Base-by-base conservation (phyloP, 2,329 filamentous ascomycete genomes). In the Dothidotthia symphoricarpi region DNA sequence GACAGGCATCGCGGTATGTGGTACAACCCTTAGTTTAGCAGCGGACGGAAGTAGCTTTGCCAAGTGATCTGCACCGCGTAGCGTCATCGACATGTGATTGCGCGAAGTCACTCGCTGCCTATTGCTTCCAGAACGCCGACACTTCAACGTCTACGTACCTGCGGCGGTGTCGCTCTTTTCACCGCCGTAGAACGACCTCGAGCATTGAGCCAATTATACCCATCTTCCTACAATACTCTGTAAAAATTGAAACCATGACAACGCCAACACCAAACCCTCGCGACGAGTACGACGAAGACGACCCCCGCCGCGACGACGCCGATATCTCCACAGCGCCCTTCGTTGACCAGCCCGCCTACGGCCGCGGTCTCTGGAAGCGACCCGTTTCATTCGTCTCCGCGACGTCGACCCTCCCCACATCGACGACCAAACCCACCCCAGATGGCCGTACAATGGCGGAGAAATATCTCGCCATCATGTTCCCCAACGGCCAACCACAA, bases 401-500 rank as follows among this genome's bases (percentile, higher is more conserved):
- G 14, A 67, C 69, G 4, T 35, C 59, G 6, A 30, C 49, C 16
- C 39, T 45, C 16, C 24, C 52, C 6, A 48, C 55, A 12, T 27
- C 44, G n/a, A 19, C 46, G n/a, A 31, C 45, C 28, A 53, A 51
- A 36, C 52, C 60, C 15, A 55, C 75, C 48, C 41, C 49, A 28
- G 53, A 62, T 45, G 79, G 80, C 16, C 69, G 74, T 7, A 78
- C 44, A 59, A 61, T 78, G 24, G 74, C 78, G 1, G 80, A 86
- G 39, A 67, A 80, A 30, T 88, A 88, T 52, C 74, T 86, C 16
- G 78, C 75, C 43, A 75, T 88, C 41, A 84, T 88, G 14, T 68
- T 86, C n/a, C 71, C 73, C 1, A 71, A 72, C 25, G 57, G 53
- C 13, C 47, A 47, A 24, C 50, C 53, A 3, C 42, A 47, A 14